Evolutionary conservation across 345 rosid genomes (phyloP), one percentile per base, ranked within the genome.

Genomic region (Triadica sebifera): DNA sequence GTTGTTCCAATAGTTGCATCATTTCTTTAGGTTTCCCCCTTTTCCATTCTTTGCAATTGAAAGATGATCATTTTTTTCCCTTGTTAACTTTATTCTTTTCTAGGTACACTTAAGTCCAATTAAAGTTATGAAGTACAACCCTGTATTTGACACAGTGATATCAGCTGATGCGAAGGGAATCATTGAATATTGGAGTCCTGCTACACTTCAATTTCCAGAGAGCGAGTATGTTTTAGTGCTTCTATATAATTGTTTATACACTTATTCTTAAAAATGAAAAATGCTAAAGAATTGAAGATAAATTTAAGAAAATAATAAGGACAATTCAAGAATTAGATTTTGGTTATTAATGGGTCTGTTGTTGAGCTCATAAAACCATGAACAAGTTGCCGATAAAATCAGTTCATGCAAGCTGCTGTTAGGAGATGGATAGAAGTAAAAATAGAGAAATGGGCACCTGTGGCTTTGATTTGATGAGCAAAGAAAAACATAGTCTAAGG

Each of bases 151-250:
- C 82, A 76, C 89, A 13, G 92, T 95, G 77, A 85, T 93, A 75
- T 93, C 96, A 84, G 97, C 90, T 62, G 98, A 95, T 75, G 75
- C 77, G 20, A 91, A 84, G 79, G 99, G 97, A 80, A 81, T 95
- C 67, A 88, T 95, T 29, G 99, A 95, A 85, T 93, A 95, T 77
- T 95, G 98, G 98, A 86, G 78, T 66, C 89, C 98, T 77, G 19
- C 84, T 46, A 90, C 96, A 1, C 84, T 93, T 66, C 80, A 81
- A 77, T 95, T 95, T 70, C 99, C 99, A 3, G 96, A 89, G 84
- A 86, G 80, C 77, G 92, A 86, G 97, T 92, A 89, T 80, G 97
- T 84, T 57, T 63, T 56, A 58, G 9, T 52, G 46, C 74, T 45
- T 41, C 65, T 22, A 55, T 62, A 8, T 67, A 43, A 52, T 55